Percentiles rank a stretch among this genome's conserved stretches.
phyloP scores from a whole-genome alignment of 768 basidiomycete genomes.

The Jaapia argillacea region DNA sequence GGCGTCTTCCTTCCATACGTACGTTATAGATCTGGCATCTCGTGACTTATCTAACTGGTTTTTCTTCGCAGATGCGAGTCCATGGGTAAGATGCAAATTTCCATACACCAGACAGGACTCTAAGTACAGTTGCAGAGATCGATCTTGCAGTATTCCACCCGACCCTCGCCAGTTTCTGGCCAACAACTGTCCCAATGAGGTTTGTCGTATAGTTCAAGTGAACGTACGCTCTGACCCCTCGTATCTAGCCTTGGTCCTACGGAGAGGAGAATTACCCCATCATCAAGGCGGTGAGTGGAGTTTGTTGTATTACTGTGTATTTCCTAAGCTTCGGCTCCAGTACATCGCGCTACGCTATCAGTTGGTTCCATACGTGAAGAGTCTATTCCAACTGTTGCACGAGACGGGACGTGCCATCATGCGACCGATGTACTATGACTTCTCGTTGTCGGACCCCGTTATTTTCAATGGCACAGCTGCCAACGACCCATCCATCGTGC shows the following conservation, averaged over 20 bases:
- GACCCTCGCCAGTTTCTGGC: slow-evolving; percentile 15
- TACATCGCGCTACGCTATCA: slow-evolving; percentile 28
- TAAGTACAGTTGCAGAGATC: slow-evolving; percentile 12
- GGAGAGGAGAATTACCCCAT: slow-evolving; percentile 25
- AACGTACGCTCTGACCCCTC: not conserved
- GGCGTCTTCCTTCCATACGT: slow-evolving; percentile 28
- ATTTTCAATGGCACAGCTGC: slow-evolving; percentile 16
- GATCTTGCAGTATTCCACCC: slow-evolving; percentile 18
- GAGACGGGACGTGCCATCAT: slow-evolving; percentile 20
- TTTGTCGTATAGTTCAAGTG: slow-evolving; percentile 2
- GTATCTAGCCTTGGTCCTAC: slow-evolving; percentile 25
- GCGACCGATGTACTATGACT: slow-evolving; percentile 24
- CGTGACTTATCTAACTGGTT: not conserved
- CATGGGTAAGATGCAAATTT: slow-evolving; percentile 15
- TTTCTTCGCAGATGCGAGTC: slow-evolving; percentile 16
- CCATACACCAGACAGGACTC: not conserved
- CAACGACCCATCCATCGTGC: slow-evolving; percentile 21
- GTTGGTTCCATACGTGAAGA: slow-evolving; percentile 21
- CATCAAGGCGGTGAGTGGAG: slow-evolving; percentile 19
- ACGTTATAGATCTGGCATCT: slow-evolving; percentile 7
- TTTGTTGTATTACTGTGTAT: not conserved
- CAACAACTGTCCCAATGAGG: slow-evolving; percentile 27
- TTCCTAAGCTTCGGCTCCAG: slow-evolving; percentile 8
- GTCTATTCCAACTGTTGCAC: slow-evolving; percentile 22
- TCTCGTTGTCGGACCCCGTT: slow-evolving; percentile 19